A percentile compares a stretch with the other conserved stretches of the same genome.
Evolutionary conservation across 176 grass and related monocot species (phyloP).

Genomic region (sorghum (Sorghum bicolor)): DNA sequence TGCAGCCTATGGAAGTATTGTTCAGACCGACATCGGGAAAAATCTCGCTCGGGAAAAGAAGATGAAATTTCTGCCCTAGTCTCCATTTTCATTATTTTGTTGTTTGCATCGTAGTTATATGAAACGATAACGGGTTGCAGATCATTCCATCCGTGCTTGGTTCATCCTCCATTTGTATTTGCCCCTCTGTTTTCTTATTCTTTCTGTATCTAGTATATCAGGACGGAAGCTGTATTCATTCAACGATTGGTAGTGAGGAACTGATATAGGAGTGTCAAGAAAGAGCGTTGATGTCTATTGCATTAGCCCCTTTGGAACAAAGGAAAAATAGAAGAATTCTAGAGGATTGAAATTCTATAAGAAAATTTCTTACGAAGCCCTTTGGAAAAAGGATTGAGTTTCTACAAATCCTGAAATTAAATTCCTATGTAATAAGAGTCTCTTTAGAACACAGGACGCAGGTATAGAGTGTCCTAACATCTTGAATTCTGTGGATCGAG

Average conservation of each 20-base stretch:
- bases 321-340: background rate
- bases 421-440: too few species aligned
- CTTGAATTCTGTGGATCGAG: background rate
- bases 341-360: background rate
- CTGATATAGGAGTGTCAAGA: background rate
- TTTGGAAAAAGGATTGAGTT: too few species aligned
- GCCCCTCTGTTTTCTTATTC: background rate
- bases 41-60: background rate
- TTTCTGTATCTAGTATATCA: constrained; percentile 32
- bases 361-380: too few species aligned
- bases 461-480: background rate
- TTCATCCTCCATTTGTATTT: constrained; percentile 29
- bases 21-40: background rate
- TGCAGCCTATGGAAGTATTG: constrained; percentile 4
- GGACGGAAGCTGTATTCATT: constrained; percentile 21
- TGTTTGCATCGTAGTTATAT: constrained; percentile 34
- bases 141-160: background rate
- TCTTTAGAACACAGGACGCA: too few species aligned
- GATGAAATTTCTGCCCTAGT: background rate
- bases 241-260: constrained; percentile 20
- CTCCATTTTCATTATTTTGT: constrained; percentile 29
- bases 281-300: background rate
- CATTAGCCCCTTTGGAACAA: background rate
- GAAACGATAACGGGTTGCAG: constrained; percentile 5
- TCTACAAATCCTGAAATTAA: too few species aligned